Base-by-base conservation (phyloP, 495 filamentous ascomycete species). In the Saxophila tyrrhenica region DNA sequence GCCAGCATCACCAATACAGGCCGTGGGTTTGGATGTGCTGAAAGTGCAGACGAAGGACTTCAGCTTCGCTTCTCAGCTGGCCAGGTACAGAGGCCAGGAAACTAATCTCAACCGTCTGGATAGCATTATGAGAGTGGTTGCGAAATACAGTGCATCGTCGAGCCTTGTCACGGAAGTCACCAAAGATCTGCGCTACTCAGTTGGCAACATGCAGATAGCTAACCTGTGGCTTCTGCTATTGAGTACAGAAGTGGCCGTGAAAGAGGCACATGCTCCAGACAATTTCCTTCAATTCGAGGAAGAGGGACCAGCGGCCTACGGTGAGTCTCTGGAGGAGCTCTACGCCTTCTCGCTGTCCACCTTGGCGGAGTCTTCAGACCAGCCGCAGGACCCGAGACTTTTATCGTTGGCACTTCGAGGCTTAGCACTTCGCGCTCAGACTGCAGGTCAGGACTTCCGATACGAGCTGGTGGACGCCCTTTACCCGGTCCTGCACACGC, bases 381-480 rank as follows among this genome's bases (percentile, higher is more conserved):
- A 77, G 60, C 50, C 63, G 2, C 20, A 25, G 5, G 85, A 91
- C 62, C 90, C 87, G 86, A 75, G 80, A 32, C 53, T 70, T 13
- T 69, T 71, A 49, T 61, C 71, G 16, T 55, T 71, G 8, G 62
- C 69, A 29, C 55, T 70, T 20, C 68, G 73, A 39, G 57, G 61
- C 20, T 54, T 67, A 17, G 61, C 70, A 15, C 55, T 70, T 17
- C 73, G 73, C 63, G 70, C 69, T 19, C 64, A 61, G 17, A 65
- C 68, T 25, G 65, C 69, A 54, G 66, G 65, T 25, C 48, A 56
- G 48, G 79, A 78, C 7, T 99, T 96, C 65, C 80, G 86, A 16
- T 75, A 79, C 2, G 90, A 97, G 63, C 75, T 99, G 10, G 85
- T 95, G 53, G 92, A 99, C 57, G 83, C 88, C 1, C 73, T 99